phyloP scores from a whole-genome alignment of 192 early-diverging fungal species.

The Coemansia sp. region DNA sequence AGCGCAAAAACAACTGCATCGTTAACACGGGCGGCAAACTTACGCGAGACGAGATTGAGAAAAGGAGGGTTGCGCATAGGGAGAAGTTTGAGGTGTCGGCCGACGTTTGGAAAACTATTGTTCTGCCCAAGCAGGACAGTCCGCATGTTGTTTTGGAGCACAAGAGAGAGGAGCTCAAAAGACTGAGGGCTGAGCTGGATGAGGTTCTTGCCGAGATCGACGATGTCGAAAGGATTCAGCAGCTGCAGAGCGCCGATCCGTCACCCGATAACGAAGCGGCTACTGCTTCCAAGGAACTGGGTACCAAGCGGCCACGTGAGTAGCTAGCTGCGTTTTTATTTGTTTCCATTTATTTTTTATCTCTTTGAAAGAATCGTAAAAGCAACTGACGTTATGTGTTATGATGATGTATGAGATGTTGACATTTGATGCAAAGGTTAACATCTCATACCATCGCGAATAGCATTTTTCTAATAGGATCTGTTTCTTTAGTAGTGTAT shows the following conservation, averaged over 20 bases:
- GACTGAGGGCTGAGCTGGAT: constrained; percentile 61
- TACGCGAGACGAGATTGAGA: constrained; percentile 73
- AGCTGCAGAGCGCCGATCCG: background rate
- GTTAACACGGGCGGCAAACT: constrained; percentile 87
- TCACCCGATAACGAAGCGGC: background rate
- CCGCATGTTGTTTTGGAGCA: constrained; percentile 62
- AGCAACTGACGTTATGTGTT: background rate
- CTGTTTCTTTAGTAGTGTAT: too few species aligned
- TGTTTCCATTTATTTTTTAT: too few species aligned
- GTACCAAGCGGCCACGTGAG: constrained; percentile 46
- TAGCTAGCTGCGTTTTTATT: background rate
- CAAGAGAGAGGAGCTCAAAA: constrained; percentile 64
- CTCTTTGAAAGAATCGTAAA: too few species aligned
- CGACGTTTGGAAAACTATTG: constrained; percentile 70
- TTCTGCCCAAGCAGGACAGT: constrained; percentile 70
- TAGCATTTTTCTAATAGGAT: too few species aligned
- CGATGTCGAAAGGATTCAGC: constrained; percentile 10
- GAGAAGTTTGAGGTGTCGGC: constrained; percentile 73
- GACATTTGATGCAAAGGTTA: too few species aligned
- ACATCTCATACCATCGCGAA: too few species aligned
- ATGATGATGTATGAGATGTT: too few species aligned
- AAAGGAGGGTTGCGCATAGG: constrained; percentile 70
- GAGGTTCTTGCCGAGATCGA: constrained; percentile 62
- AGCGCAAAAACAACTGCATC: constrained; percentile 93
- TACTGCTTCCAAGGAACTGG: background rate